Base-by-base conservation (phyloP, 2,329 filamentous ascomycete genomes). In the Rasamsonia emersonii region DNA sequence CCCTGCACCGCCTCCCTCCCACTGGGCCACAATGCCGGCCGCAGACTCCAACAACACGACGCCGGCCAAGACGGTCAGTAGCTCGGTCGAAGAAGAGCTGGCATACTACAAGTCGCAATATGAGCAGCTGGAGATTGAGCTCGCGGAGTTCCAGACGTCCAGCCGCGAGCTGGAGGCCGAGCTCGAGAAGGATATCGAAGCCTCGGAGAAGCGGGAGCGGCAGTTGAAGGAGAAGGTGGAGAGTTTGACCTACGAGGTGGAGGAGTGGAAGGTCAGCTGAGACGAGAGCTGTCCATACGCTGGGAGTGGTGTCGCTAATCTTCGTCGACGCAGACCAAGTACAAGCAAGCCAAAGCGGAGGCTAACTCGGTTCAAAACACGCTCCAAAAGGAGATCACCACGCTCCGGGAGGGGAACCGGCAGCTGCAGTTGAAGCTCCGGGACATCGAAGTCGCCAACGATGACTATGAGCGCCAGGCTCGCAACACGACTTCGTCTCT, bases 41-140 rank as follows among this genome's bases (percentile, higher is more conserved):
- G 51, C 50, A 41, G 55, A 61, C 33, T 50, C 51, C 35, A 48
- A 50, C 36, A 45, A 56, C 32, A 56, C 59, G 28, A 61, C 61
- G 32, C 56, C 56, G 36, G 55, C 56, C 36, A 13, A 17, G 11
- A 58, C 53, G 32, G 51, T 55, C 15, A 54, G 54, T 28, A 54
- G 56, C 20, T 59, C 60, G 7, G 45, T 59, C 26, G 79, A 86
- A 53, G 84, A 91, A 53, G 82, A 88, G 40, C 70, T 98, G 32
- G 73, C 80, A 37, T 95, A 91, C 74, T 98, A 96, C 75, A 98
- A 98, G 68, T 65, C 77, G 33, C 89, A 96, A 59, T 96, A 96
- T 65, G 86, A 93, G 62, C 78, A 86, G 55, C 73, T 98, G 21
- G 91, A 95, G 62, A 70, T 78, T 32, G 91, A 98, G 60, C 75